Conservation (phyloP, 2,329 filamentous ascomycete species). For the Graphilbum sp. region DNA sequence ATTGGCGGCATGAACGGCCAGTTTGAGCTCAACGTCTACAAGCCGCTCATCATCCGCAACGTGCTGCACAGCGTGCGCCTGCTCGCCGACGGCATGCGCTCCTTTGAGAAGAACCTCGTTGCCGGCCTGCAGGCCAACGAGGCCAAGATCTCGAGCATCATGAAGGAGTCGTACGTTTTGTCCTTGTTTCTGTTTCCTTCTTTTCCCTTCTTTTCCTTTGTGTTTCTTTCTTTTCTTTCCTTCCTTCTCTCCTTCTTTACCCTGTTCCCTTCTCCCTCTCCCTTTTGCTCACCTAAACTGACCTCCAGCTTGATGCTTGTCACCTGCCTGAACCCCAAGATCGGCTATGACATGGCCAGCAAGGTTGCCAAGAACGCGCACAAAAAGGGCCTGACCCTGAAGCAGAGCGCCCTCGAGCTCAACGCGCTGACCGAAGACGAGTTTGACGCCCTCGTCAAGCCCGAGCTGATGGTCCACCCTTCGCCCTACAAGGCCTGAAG, state of each 20-base stretch:
- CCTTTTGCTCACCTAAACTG: background rate
- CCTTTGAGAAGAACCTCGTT: slow-evolving; percentile 89
- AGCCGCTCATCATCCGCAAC: slow-evolving; percentile 91
- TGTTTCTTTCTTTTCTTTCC: background rate
- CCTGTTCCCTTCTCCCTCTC: background rate
- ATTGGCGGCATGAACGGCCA: slow-evolving; percentile 95
- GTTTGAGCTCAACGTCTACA: slow-evolving; percentile 98
- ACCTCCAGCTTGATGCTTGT: slow-evolving; percentile 79
- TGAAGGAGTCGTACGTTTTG: slow-evolving; percentile 73
- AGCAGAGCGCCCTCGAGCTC: slow-evolving; percentile 86
- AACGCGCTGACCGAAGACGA: slow-evolving; percentile 76
- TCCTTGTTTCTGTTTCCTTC: no score
- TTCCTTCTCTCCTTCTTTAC: no score
- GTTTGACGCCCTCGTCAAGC: slow-evolving; percentile 77
- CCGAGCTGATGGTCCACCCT: slow-evolving; percentile 89
- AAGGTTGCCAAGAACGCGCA: slow-evolving; percentile 98
- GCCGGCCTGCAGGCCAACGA: slow-evolving; percentile 82
- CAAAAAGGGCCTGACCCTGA: slow-evolving; percentile 91
- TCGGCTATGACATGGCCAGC: slow-evolving; percentile 92
- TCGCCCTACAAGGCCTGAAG: slow-evolving; percentile 40
- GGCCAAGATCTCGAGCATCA: slow-evolving; percentile 72
- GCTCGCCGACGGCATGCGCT: slow-evolving; percentile 80
- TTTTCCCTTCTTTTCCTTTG: slow-evolving; percentile 5
- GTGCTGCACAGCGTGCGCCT: slow-evolving; percentile 83
- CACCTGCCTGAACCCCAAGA: slow-evolving; percentile 92